A percentile compares a stretch with the other conserved stretches of the same genome.
These are phyloP conservation scores for Mortierella sp. DNA, from an alignment of 371 early-diverging fungal species.

Conservation along the genomic window DNA sequence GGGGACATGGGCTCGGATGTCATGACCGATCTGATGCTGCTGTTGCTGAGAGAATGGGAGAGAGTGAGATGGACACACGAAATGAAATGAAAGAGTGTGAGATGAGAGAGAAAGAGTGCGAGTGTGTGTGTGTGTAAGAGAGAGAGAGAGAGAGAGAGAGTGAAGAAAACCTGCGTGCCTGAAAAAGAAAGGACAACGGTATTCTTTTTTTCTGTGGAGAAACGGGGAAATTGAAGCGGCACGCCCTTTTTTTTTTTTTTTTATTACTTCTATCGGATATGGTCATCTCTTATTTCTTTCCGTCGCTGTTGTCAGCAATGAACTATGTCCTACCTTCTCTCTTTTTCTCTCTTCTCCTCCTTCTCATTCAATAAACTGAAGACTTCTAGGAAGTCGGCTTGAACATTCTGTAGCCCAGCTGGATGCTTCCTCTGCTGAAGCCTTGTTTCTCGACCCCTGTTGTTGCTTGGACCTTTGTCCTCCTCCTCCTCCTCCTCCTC, in stretches of 20 bases:
- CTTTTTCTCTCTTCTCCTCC: neutral
- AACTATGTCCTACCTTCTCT: neutral
- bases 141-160: too few species aligned
- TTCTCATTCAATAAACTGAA: slow-evolving; percentile 44
- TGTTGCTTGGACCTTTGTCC: neutral
- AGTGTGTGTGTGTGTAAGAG: too few species aligned
- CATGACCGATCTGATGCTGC: slow-evolving; percentile 7
- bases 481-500: neutral
- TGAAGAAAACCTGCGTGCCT: neutral
- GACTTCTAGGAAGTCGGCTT: slow-evolving; percentile 45
- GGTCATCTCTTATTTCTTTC: too few species aligned
- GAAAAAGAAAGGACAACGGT: neutral
- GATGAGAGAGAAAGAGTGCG: too few species aligned
- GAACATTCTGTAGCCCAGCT: slow-evolving; percentile 34
- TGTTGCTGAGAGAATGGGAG: neutral
- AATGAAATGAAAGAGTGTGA: too few species aligned
- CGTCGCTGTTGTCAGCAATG: too few species aligned
- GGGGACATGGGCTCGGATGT: neutral
- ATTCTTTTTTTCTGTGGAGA: too few species aligned
- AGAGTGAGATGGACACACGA: neutral
- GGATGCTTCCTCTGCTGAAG: slow-evolving; percentile 5
- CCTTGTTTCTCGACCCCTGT: neutral
- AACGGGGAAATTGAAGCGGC: neutral
- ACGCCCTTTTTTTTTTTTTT: neutral
- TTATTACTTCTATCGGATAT: neutral